These are phyloP conservation scores for Lobosporangium transversale DNA, from an alignment of 192 early-diverging fungal genomes.

Conservation along the genomic window DNA sequence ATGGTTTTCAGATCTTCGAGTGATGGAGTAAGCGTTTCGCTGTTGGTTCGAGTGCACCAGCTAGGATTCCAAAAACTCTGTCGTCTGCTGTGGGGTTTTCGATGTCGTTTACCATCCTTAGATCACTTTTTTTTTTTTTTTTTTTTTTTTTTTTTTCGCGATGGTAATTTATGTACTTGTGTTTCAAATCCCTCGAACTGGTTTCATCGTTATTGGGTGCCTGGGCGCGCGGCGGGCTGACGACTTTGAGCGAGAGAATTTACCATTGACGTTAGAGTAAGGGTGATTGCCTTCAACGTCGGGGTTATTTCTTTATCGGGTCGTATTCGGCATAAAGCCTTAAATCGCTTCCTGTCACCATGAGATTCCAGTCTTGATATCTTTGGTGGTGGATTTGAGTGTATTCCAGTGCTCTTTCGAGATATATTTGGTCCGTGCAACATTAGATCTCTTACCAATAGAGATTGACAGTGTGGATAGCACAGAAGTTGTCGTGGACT, in stretches of 20 bases:
- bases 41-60: conserved; percentile 75
- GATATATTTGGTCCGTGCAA: conserved; percentile 84
- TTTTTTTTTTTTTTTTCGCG: conserved; percentile 67
- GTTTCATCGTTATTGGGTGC: conserved; percentile 73
- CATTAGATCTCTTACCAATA: too few species aligned
- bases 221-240: conserved; percentile 53
- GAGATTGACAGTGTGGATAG: too few species aligned
- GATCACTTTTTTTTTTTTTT: conserved; percentile 66
- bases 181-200: conserved; percentile 69
- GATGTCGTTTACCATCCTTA: conserved; percentile 72
- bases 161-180: conserved; percentile 67
- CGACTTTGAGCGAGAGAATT: conserved; percentile 15
- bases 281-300: too few species aligned
- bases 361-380: too few species aligned
- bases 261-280: too few species aligned
- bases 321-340: too few species aligned
- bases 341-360: too few species aligned
- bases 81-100: conserved; percentile 65
- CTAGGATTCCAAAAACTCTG: conserved; percentile 70
- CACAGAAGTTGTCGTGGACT: too few species aligned
- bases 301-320: too few species aligned
- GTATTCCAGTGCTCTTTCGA: conserved; percentile 77
- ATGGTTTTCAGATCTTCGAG: conserved; percentile 70
- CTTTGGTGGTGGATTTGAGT: conserved; percentile 80
- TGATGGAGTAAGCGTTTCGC: conserved; percentile 74